A percentile compares a stretch with the other conserved stretches of the same genome.
These are phyloP conservation scores for Forsythia viridissima DNA, from an alignment of 257 asterid genomes.

Conservation along the genomic window DNA sequence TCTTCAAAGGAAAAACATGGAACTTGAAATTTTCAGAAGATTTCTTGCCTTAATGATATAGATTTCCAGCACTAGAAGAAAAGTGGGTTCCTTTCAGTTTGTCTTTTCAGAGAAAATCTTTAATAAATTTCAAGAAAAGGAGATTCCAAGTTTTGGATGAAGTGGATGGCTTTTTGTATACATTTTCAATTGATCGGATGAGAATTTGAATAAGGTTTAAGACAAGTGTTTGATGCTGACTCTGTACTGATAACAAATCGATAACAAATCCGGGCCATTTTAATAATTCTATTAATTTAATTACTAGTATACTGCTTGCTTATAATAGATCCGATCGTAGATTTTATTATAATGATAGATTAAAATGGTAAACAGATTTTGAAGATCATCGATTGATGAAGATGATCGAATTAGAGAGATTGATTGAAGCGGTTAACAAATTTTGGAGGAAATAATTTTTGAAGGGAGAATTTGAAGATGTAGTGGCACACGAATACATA, in stretches of 20 bases:
- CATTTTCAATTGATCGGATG: conserved; percentile 13
- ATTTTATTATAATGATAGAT: too few relatives aligned
- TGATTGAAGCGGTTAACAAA: too few relatives aligned
- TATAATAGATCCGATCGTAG: too few relatives aligned
- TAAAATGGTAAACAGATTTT: too few relatives aligned
- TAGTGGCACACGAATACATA: too few relatives aligned
- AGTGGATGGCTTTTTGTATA: conserved; percentile 23
- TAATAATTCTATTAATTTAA: not conserved
- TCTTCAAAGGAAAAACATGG: conserved; percentile 44
- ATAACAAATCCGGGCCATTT: conserved; percentile 27
- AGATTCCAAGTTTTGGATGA: conserved; percentile 40
- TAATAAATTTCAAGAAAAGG: conserved; percentile 25
- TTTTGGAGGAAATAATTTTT: too few relatives aligned
- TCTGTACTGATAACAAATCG: conserved; percentile 32
- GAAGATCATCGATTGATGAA: too few relatives aligned
- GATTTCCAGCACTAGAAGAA: conserved; percentile 25
- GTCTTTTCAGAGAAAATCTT: conserved; percentile 14
- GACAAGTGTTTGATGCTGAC: conserved; percentile 52
- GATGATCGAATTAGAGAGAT: too few relatives aligned
- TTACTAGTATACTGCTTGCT: too few relatives aligned
- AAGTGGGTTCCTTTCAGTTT: conserved; percentile 28
- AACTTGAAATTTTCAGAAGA: conserved; percentile 11
- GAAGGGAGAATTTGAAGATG: too few relatives aligned
- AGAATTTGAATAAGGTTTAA: conserved; percentile 40
- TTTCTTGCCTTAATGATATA: conserved; percentile 13